Conservation (phyloP, 257 asterid genomes). For the Striga asiatica region DNA sequence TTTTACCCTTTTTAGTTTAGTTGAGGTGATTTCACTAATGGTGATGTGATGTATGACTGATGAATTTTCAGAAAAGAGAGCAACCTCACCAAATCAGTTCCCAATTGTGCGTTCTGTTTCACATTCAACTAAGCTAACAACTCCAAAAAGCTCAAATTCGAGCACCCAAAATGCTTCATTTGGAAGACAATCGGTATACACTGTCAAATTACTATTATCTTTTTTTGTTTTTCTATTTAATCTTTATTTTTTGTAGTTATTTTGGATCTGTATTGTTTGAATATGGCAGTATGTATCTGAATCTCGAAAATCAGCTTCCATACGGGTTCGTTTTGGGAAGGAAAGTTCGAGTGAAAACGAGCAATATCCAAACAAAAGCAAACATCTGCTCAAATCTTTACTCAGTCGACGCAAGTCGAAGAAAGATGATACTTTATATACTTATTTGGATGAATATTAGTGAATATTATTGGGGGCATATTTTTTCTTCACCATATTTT, state of each 20-base stretch:
- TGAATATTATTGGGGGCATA: background rate
- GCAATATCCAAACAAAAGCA: conserved; percentile 64
- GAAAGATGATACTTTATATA: conserved; percentile 76
- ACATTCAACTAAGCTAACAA: conserved; percentile 42
- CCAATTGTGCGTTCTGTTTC: conserved; percentile 78
- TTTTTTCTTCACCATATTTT: conserved; percentile 14
- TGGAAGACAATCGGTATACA: conserved; percentile 47
- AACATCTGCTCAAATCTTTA: conserved; percentile 76
- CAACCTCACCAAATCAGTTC: conserved; percentile 74
- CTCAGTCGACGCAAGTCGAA: conserved; percentile 84
- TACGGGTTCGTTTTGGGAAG: conserved; percentile 56
- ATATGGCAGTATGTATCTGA: conserved; percentile 48
- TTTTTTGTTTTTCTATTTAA: background rate
- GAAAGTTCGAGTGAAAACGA: conserved; percentile 48
- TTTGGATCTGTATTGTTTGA: conserved; percentile 1
- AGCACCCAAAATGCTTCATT: conserved; percentile 56
- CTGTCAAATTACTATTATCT: background rate
- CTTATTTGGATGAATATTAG: conserved; percentile 81
- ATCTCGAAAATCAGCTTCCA: conserved; percentile 74
- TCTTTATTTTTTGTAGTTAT: conserved; percentile 5
- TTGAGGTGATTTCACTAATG: background rate
- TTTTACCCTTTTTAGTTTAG: background rate
- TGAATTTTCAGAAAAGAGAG: conserved; percentile 44
- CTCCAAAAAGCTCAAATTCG: conserved; percentile 61
- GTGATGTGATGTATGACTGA: background rate